Evolutionary conservation across 352 stramenopile genomes (phyloP).

Genomic region (Globisporangium sylvaticum): DNA sequence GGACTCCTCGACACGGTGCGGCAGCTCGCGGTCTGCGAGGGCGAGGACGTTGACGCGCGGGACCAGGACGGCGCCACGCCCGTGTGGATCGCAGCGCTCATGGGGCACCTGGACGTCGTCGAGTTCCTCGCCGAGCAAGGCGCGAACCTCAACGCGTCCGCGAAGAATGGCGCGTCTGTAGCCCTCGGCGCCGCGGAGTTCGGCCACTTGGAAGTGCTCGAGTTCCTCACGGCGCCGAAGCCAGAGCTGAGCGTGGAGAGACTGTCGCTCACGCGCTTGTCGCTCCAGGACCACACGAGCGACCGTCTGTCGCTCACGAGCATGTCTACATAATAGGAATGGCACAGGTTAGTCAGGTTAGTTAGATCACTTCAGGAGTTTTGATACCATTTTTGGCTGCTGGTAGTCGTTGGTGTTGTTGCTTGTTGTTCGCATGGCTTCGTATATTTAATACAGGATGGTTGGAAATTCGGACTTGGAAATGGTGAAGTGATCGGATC

Average conservation of each 20-base stretch:
- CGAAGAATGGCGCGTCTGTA: slow-evolving; percentile 20
- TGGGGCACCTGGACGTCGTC: slow-evolving; percentile 33
- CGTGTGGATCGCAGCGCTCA: slow-evolving; percentile 32
- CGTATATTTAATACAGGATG: slow-evolving; percentile 17
- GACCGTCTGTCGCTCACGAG: background rate
- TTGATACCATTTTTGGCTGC: background rate
- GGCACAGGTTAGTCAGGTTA: background rate
- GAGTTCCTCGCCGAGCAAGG: slow-evolving; percentile 30
- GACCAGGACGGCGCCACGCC: slow-evolving; percentile 32
- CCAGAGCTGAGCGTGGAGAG: slow-evolving; percentile 9
- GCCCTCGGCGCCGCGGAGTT: slow-evolving; percentile 28
- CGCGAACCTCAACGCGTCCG: slow-evolving; percentile 19
- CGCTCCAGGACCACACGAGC: slow-evolving; percentile 15
- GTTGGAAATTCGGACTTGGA: background rate
- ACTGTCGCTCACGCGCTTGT: slow-evolving; percentile 15
- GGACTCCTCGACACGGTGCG: slow-evolving; percentile 22
- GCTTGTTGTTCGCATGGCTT: background rate
- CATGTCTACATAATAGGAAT: background rate
- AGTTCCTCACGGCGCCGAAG: slow-evolving; percentile 28
- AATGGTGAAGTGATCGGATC: no score
- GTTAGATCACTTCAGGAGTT: background rate
- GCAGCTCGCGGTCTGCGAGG: slow-evolving; percentile 17
- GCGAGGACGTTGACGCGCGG: slow-evolving; percentile 22
- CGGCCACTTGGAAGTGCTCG: slow-evolving; percentile 29
- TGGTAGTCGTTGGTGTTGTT: background rate